Conservation (phyloP, 768 basidiomycete genomes). For the Russula brevipes region DNA sequence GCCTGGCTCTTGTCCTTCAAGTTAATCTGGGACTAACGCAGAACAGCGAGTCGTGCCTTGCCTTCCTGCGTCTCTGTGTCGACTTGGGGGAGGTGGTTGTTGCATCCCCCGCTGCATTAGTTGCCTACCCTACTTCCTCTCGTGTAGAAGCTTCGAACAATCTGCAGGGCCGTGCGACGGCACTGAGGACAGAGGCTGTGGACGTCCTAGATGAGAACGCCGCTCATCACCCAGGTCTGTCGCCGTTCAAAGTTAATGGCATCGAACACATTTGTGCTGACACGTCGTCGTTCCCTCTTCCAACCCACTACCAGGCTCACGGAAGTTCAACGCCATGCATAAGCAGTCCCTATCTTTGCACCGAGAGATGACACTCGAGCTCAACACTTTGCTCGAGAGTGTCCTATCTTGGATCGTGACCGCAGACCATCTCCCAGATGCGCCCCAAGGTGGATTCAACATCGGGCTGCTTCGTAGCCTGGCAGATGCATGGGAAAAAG, state of each 20-base stretch:
- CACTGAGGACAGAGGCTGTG: background rate
- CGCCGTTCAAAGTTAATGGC: no score
- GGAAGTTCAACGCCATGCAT: background rate
- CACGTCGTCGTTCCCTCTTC: background rate
- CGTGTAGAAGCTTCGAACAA: background rate
- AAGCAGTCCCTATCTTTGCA: background rate
- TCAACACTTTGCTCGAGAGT: background rate
- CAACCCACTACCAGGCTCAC: background rate
- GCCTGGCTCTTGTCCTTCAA: background rate
- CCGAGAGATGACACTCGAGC: background rate
- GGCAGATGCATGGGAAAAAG: background rate
- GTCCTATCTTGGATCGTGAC: background rate
- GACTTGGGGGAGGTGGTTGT: background rate
- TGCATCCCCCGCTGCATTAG: background rate
- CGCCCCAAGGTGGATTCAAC: background rate
- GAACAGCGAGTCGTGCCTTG: background rate
- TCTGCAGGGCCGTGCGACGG: background rate
- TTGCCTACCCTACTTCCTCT: background rate
- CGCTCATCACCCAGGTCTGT: background rate
- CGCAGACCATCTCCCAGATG: background rate
- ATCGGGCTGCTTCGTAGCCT: background rate
- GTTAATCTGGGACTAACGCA: background rate
- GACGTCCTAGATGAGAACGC: background rate
- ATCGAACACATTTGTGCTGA: background rate
- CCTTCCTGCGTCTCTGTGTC: background rate